Evolutionary conservation across 495 filamentous ascomycete genomes (phyloP).

Genomic region (Penicillium tannophilum): DNA sequence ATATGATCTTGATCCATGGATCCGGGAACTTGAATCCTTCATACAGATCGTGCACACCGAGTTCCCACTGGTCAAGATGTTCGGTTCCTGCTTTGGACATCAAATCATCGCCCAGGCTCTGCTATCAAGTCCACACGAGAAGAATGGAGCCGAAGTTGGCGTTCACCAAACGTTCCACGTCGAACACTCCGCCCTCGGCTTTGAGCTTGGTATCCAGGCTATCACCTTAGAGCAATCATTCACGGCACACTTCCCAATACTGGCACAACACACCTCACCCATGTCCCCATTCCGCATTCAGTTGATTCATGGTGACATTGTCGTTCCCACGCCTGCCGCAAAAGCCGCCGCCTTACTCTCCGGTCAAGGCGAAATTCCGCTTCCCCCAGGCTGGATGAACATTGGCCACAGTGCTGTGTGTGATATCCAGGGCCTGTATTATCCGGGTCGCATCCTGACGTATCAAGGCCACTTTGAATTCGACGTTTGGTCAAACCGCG

Average conservation of each 20-base stretch:
- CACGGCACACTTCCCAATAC: conserved; percentile 28
- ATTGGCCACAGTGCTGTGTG: conserved; percentile 37
- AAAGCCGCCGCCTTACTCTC: conserved; percentile 6
- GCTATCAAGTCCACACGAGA: conserved; percentile 18
- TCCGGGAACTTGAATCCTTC: conserved; percentile 30
- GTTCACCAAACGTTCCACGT: conserved; percentile 22
- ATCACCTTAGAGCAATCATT: conserved; percentile 36
- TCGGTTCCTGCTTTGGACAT: conserved; percentile 54
- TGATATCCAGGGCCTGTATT: conserved; percentile 45
- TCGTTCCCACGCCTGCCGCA: conserved; percentile 26
- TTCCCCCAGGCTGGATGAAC: conserved; percentile 34
- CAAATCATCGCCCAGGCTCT: conserved; percentile 47
- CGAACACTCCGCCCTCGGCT: conserved; percentile 28
- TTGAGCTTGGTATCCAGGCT: conserved; percentile 42
- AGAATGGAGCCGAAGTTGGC: neutral
- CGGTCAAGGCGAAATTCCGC: conserved; percentile 10
- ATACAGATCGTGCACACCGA: conserved; percentile 36
- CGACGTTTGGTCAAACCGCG: conserved; percentile 39
- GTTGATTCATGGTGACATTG: conserved; percentile 38
- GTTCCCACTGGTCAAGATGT: conserved; percentile 47
- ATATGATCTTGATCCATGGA: conserved; percentile 42
- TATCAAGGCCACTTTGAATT: conserved; percentile 51
- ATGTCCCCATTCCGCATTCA: conserved; percentile 29
- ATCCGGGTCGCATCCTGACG: conserved; percentile 36
- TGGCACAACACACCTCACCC: conserved; percentile 2